Evolutionary conservation across 345 rosid genomes (phyloP), one percentile per base, ranked within the genome.

Genomic region (Gossypium bickii): DNA sequence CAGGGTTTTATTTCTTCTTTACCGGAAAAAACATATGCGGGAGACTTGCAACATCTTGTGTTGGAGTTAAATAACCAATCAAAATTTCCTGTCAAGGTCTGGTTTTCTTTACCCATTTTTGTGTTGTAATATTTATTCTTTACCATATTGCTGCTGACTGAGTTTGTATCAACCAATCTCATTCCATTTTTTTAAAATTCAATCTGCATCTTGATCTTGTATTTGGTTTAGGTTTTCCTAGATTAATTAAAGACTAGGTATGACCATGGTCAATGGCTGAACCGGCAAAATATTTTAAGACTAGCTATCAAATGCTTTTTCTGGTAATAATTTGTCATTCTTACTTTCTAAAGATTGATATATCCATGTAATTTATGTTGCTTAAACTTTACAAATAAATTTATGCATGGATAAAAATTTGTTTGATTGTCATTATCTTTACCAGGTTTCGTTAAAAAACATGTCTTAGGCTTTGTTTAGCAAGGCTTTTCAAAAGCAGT

Each of bases 41-140:
- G 98, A 81, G 89, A 91, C 82, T 79, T 93, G 77, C 84, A 78
- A 45, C 86, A 80, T 82, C 88, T 90, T 84, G 85, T 90, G 80
- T 83, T 95, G 77, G 89, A 93, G 77, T 81, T 95, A 76, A 93
- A 61, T 78, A 95, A 91, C 85, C 84, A 75, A 67, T 91, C 98
- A 72, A 88, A 90, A 47, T 69, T 78, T 79, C 83, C 90, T 34
- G 89, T 91, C 52, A 93, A 93, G 97, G 99, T 95, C 81, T 67
- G 65, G 4, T 61, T 34, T 72, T 47, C 20, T 71, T 71, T 66
- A 45, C 62, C 34, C 72, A 77, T 53, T 60, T 52, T 12, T 15
- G 27, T 62, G 38, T 59, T 77, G 22, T 18, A 67, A 25, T 68
- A 9, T 68, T 20, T 44, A 63, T 29, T 68, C 22, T 68, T 44